These are phyloP conservation scores for Aspergillus awamori DNA, from an alignment of 2,329 filamentous ascomycete genomes.

Conservation along the genomic window DNA sequence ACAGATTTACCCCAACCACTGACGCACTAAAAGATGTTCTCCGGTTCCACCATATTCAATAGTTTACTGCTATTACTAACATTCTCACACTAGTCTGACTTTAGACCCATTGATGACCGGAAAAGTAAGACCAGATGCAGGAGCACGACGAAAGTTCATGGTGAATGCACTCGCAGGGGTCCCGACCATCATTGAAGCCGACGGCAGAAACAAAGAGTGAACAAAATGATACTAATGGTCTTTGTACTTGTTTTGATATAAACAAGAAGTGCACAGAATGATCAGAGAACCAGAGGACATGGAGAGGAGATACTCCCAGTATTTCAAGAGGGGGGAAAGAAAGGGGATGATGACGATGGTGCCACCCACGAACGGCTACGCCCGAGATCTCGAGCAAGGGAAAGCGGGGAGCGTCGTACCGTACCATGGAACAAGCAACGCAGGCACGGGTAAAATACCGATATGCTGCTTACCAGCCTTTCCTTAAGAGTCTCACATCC, in stretches of 20 bases:
- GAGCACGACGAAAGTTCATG: no score
- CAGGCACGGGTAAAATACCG: conserved; percentile 18
- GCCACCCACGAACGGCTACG: conserved; percentile 28
- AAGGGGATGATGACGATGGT: conserved; percentile 21
- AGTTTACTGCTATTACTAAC: conserved; percentile 3
- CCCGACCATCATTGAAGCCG: no score
- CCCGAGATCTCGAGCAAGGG: conserved; percentile 32
- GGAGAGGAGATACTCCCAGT: background rate
- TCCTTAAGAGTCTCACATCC: background rate
- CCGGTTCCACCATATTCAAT: conserved; percentile 12
- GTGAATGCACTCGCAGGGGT: no score
- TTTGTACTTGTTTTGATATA: no score
- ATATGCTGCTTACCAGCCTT: conserved; percentile 5
- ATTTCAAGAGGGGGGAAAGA: background rate
- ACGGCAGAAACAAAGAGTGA: no score
- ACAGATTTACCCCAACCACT: conserved; percentile 1
- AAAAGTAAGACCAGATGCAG: background rate
- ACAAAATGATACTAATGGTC: no score
- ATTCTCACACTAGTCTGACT: background rate
- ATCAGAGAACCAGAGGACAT: conserved; percentile 4
- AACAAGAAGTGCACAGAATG: background rate
- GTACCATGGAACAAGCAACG: conserved; percentile 27
- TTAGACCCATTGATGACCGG: background rate
- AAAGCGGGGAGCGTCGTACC: conserved; percentile 27
- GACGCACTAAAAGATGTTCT: background rate